Conservation (phyloP, 805 yeast genomes). For the Saccharomycopsis fermentans region DNA sequence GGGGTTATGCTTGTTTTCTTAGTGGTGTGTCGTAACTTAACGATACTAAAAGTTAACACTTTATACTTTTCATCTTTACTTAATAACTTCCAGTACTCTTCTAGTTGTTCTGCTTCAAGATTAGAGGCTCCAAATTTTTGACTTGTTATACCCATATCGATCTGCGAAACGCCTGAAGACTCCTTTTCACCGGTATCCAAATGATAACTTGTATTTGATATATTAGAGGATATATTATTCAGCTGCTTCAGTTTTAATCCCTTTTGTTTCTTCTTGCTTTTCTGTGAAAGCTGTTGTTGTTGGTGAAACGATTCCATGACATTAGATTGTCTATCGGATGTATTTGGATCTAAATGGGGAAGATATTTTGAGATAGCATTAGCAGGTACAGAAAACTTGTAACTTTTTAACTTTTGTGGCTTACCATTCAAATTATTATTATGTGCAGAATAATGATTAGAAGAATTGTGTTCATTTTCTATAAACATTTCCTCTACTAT, state of each 20-base stretch:
- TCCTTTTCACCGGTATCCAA: neutral
- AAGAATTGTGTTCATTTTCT: neutral
- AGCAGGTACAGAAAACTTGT: neutral
- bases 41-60: neutral
- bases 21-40: neutral
- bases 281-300: neutral
- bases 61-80: neutral
- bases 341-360: neutral
- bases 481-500: constrained; percentile 13
- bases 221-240: neutral
- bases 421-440: neutral
- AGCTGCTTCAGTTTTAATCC: neutral
- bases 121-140: neutral
- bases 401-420: neutral
- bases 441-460: neutral
- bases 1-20: neutral
- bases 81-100: neutral
- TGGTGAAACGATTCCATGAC: neutral
- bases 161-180: neutral
- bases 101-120: neutral
- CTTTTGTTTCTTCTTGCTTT: neutral
- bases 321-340: neutral
- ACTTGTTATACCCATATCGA: neutral
- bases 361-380: neutral
- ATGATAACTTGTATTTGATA: neutral